Percentiles rank a stretch among this genome's conserved stretches.
These are phyloP conservation scores for Aspergillus taichungensis DNA, from an alignment of 495 filamentous ascomycete species.

Conservation along the genomic window DNA sequence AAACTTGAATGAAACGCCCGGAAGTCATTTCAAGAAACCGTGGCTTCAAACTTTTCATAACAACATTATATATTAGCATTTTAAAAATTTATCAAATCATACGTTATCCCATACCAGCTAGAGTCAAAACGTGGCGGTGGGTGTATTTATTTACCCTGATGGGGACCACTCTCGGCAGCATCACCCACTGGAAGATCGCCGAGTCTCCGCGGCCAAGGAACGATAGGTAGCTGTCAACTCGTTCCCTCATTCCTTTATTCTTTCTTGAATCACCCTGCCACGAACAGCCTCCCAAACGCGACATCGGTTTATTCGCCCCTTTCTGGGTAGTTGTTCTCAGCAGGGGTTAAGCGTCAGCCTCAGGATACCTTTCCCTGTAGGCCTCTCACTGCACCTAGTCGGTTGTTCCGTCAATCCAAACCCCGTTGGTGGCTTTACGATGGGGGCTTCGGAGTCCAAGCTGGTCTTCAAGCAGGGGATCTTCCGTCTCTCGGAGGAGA, in stretches of 20 bases:
- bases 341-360: background rate
- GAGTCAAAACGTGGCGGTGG: no score
- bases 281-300: slow-evolving; percentile 7
- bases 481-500: slow-evolving; percentile 88
- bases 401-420: slow-evolving; percentile 13
- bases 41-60: background rate
- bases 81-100: slow-evolving; percentile 4
- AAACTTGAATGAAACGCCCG: background rate
- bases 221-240: background rate
- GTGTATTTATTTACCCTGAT: no score
- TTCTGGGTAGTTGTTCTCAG: background rate
- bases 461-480: slow-evolving; percentile 98
- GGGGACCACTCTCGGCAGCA: background rate
- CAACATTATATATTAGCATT: slow-evolving; percentile 2
- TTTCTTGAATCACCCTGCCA: slow-evolving; percentile 7
- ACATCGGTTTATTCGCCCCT: slow-evolving; percentile 1
- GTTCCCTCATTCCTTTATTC: slow-evolving; percentile 3
- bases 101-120: background rate
- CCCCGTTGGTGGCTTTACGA: slow-evolving; percentile 30
- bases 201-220: slow-evolving; percentile 5
- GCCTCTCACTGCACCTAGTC: slow-evolving; percentile 22
- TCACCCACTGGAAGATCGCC: slow-evolving; percentile 2
- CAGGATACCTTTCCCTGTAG: background rate
- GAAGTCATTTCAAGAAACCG: background rate
- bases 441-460: slow-evolving; percentile 99